Base-by-base conservation (phyloP, 2,329 filamentous ascomycete species). In the Colletotrichum simmondsii region DNA sequence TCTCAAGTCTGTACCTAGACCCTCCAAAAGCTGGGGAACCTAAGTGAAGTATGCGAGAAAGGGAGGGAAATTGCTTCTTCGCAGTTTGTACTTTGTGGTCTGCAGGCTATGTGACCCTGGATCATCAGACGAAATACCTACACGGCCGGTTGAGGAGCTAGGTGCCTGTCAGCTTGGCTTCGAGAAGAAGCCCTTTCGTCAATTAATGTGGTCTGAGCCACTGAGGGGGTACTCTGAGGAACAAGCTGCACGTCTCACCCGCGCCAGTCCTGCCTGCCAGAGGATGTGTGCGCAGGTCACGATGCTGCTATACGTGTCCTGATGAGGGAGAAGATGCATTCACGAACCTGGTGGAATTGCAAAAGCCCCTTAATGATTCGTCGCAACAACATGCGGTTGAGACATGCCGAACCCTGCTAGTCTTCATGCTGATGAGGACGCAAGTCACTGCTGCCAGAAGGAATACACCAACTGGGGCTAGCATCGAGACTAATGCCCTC, bases 351-450 rank as follows among this genome's bases (percentile, higher is more conserved):
- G 59, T 59, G 58, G 70, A 68, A 69, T 72, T 54, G 65, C n/a
- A 69, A 69, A 72, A 59, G 65, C 32, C n/a, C 59, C 59, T 53
- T 32, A 5, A n/a, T 69, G 70, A 72, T 72, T 72, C 70, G 70
- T 37, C 26, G 32, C 35, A 54, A 64, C 26, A 49, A 42, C 3
- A 64, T 60, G 59, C 59, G 59, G 59, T 59, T 65, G 54, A 72
- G 70, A 69, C 70, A 72, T 59, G 65, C 59, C 66, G 16, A 64
- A 64, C 70, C 70, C 53, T 69, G 70, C 65, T 69, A 69, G 70
- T 52, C 5, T 57, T 57, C 30, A 62, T 49, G 68, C 57, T 62
- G 49, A 52, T 59, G 59, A 64, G 46, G 46, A 69, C 42, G 42
- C 65, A 52, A 57, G 65, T 68, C 53, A 72, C 52, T 63, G 22